Base-by-base conservation (phyloP, 371 early-diverging fungal genomes). In the Catenaria anguillulae region DNA sequence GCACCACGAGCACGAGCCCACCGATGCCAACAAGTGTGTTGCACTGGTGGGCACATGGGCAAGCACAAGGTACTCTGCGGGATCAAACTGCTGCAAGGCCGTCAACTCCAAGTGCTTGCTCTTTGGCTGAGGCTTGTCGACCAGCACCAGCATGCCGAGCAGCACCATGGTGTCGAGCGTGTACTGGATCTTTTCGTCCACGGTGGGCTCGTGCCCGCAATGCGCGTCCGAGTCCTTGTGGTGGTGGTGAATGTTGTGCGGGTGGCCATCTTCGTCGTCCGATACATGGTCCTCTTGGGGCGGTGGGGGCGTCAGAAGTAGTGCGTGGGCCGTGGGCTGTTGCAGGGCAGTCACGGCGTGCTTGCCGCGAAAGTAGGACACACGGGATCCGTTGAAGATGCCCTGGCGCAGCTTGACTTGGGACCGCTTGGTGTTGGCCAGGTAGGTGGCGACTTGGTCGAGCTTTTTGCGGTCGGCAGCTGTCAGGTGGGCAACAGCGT, bases 51-150 rank as follows among this genome's bases (percentile, higher is more conserved):
- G 61, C 40, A 12, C 21, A 29, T 58, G 43, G 91, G 75, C 98
- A 95, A 99, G 64, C 10, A 94, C 87, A 71, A 88, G 99, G 77
- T 88, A 89, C 36, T 83, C 80, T 34, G 92, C 91, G 59, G 89
- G 91, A 21, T 76, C 71, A 62, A 88, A 83, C 56, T 78, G 78
- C 70, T 89, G 90, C 62, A 70, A 70, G 31, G 84, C 81, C 45
- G 78, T 81, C 26, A 83, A 68, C 63, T 75, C 76, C 55, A 90
- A 71, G 66, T 62, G 69, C 71, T 63, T 19, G 60, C 64, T 62
- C 76, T 77, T 10, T 72, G 71, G 63, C 71, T 72, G 50, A 13
- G 4, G 37, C 60, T 86, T 81, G 54, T 84, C 79, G 42, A 85
- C 87, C 60, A 82, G 81, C 64, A 88, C 68, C 62, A 89, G 79